Evolutionary conservation across 1,284 basidiomycete species (phyloP), one percentile per base, ranked within the genome.

Genomic region (Trametes versicolor): DNA sequence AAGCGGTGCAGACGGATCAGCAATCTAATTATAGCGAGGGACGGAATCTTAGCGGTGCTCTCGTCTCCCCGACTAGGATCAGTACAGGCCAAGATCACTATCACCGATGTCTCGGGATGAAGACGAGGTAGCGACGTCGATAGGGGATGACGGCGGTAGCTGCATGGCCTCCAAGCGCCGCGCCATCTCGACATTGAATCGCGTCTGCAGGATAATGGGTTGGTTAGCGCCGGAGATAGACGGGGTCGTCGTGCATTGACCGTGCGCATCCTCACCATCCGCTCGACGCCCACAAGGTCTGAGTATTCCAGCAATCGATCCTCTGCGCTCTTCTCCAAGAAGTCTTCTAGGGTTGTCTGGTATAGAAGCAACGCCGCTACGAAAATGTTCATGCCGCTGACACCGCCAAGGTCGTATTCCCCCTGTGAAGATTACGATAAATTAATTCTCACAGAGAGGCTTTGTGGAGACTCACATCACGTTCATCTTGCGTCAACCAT

Each of bases 351-450:
- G 4, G 79, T 77, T n/a, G 81, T 79, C 65, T 87, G 84, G 55
- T 82, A 86, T 0, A 92, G 77, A 63, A 93, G 82, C 4, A 88
- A 75, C 27, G 84, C 82, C 9, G 91, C 86, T 1, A 86, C 85
- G 72, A 91, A 92, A 3, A 78, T 75, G 67, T 93, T 93, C 85
- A 92, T 87, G 19, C 88, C 87, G 17, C 81, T 76, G 5, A 85
- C 77, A 7, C 73, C 73, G 0, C 84, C 81, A 48, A 93, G 75
- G 68, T 85, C 81, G 15, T 73, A 72, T 69, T 92, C 89, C 48
- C 86, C 87, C 85, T 91, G 36, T 43, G 0, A n/a, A 55, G 27
- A 54, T 36, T 39, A 60, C 58, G 19, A 43, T 58, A 32, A 43
- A 66, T 50, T 50, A 54, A 17, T 49, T 23, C 17, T 5, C 13